A percentile compares a stretch with the other conserved stretches of the same genome.
These are phyloP conservation scores for Ramularia endophylla DNA, from an alignment of 2,329 filamentous ascomycete species.

Conservation along the genomic window DNA sequence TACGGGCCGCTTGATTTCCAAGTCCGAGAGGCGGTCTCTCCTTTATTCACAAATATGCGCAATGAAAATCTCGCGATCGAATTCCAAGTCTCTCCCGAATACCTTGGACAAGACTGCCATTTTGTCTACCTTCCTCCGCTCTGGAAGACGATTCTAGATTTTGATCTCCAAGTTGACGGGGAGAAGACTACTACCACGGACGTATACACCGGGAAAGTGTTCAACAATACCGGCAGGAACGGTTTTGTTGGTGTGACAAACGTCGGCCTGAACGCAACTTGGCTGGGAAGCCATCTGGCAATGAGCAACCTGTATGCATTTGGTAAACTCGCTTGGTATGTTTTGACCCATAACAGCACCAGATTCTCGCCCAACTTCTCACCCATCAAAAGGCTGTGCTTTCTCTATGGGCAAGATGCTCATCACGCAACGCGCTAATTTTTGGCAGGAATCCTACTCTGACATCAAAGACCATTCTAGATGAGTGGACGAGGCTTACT, in stretches of 20 bases:
- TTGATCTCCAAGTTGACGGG: conserved; percentile 58
- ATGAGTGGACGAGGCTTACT: conserved; percentile 64
- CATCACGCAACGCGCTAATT: too few species aligned
- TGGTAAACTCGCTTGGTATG: conserved; percentile 58
- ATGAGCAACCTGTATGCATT: conserved; percentile 70
- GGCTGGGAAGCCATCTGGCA: conserved; percentile 63
- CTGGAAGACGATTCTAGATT: conserved; percentile 63
- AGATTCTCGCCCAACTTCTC: too few species aligned
- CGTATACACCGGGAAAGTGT: conserved; percentile 56
- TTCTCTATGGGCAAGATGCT: too few species aligned
- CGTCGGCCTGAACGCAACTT: conserved; percentile 59
- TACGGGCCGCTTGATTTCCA: conserved; percentile 72
- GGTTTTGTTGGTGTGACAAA: conserved; percentile 64
- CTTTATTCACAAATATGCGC: conserved; percentile 52
- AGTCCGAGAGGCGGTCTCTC: conserved; percentile 60
- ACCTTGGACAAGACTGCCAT: conserved; percentile 64
- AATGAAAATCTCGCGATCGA: conserved; percentile 54
- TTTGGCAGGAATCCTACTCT: conserved; percentile 41
- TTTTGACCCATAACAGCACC: too few species aligned
- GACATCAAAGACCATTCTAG: conserved; percentile 46
- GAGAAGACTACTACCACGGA: conserved; percentile 52
- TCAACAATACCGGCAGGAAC: conserved; percentile 47
- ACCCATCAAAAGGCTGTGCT: too few species aligned
- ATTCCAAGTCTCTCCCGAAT: conserved; percentile 63
- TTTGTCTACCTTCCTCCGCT: conserved; percentile 62